Base-by-base conservation (phyloP, 1,284 basidiomycete genomes). In the Somion occarium region DNA sequence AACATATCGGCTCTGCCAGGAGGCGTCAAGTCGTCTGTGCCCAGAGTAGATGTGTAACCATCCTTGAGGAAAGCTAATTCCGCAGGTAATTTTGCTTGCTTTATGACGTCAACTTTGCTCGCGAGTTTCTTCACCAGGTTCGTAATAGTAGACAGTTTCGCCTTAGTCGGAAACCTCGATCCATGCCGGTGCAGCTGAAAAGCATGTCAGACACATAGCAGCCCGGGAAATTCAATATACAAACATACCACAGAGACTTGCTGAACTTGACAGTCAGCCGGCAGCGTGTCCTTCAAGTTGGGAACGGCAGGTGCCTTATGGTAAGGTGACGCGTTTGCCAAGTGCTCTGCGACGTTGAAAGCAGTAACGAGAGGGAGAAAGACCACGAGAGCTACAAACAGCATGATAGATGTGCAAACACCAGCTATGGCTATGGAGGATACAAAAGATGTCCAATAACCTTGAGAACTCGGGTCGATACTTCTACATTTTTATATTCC, bases 121-220 rank as follows among this genome's bases (percentile, higher is more conserved):
- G 59, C 60, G 46, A 74, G 68, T 55, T 69, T 70, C 18, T 60
- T 53, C 5, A 69, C 67, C 13, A 75, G 65, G 53, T 64, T 62
- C 11, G 64, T 62, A 49, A 68, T 69, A 57, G 66, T 69, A 39
- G 59, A 61, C 7, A 65, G 53, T 56, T 73, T 66, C 46, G 65
- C 65, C 13, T 53, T 53, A 3, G 61, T 56, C 18, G 71, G 68
- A 41, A 62, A 68, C 26, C 74, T 68, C 24, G 70, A 70, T 2
- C 75, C 75, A 50, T 77, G 74, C 34, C 74, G 58, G 51, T 68
- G 70, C 62, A 74, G 64, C 73, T 70, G 49, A 26, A 38, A 9
- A 15, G 12, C 43, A 49, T 38, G n/a, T n/a, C n/a, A 19, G 23
- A 50, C 38, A 13, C 24, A 39, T 48, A 24, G 53, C 23, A 19